These are phyloP conservation scores for Hyphopichia pseudoburtonii DNA, from an alignment of 1,139 yeast genomes.

Conservation along the genomic window DNA sequence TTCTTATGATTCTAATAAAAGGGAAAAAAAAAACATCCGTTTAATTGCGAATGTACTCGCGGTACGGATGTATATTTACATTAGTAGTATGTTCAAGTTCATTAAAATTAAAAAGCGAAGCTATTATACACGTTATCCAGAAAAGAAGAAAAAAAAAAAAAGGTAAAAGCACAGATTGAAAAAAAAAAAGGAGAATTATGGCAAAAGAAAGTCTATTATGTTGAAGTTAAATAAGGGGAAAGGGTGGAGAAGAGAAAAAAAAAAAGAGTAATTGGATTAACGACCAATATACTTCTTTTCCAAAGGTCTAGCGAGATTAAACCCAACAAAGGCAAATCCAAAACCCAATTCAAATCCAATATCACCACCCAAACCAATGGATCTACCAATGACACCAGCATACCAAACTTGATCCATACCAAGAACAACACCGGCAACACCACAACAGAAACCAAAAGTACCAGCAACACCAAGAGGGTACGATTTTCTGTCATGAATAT, in stretches of 20 bases:
- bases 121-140: background rate
- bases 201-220: background rate
- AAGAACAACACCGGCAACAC: constrained; percentile 79
- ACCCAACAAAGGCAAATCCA: constrained; percentile 67
- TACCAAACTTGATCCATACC: constrained; percentile 91
- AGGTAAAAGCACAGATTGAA: background rate
- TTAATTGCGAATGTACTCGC: too few relatives aligned
- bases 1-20: too few relatives aligned
- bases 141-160: background rate
- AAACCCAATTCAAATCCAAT: constrained; percentile 81
- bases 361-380: constrained; percentile 80
- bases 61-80: too few relatives aligned
- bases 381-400: constrained; percentile 61
- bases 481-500: constrained; percentile 53
- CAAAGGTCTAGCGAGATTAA: constrained; percentile 59
- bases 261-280: constrained; percentile 14
- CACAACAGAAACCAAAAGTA: constrained; percentile 72
- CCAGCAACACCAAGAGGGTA: constrained; percentile 82
- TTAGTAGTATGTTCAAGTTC: too few relatives aligned
- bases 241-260: background rate
- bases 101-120: background rate
- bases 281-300: constrained; percentile 68
- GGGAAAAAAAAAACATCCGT: too few relatives aligned
- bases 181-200: background rate
- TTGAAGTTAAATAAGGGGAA: background rate